Evolutionary conservation across 257 asterid genomes (phyloP).

Genomic region (Cynanchum wilfordii): DNA sequence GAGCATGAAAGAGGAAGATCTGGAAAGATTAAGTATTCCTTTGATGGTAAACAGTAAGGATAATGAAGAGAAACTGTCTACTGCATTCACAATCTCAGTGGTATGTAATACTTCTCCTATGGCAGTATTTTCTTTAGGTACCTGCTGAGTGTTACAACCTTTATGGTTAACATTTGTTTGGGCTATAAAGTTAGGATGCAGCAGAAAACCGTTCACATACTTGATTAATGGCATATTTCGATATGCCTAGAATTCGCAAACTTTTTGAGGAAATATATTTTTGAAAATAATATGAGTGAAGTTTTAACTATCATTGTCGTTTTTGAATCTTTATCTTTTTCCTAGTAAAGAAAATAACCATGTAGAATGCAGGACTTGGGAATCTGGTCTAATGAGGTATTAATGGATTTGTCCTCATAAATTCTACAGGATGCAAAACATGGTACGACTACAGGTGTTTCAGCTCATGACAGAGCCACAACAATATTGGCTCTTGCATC

Average conservation of each 20-base stretch:
- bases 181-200: neutral
- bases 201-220: neutral
- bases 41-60: conserved; percentile 83
- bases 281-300: neutral
- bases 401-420: neutral
- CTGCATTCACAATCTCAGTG: conserved; percentile 98
- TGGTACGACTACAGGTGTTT: conserved; percentile 94
- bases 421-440: conserved; percentile 77
- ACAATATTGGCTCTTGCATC: conserved; percentile 82
- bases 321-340: neutral
- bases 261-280: neutral
- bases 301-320: neutral
- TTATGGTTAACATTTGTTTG: neutral
- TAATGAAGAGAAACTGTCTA: conserved; percentile 87
- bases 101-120: conserved; percentile 33
- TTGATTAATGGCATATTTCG: neutral
- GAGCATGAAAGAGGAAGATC: conserved; percentile 87
- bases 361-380: neutral
- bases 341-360: neutral
- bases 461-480: conserved; percentile 92
- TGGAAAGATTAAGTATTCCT: conserved; percentile 81
- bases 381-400: neutral
- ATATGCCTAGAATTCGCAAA: neutral
- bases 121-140: neutral
- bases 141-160: neutral